Evolutionary conservation across 345 rosid species (phyloP).

Genomic region (Camelina laxa): DNA sequence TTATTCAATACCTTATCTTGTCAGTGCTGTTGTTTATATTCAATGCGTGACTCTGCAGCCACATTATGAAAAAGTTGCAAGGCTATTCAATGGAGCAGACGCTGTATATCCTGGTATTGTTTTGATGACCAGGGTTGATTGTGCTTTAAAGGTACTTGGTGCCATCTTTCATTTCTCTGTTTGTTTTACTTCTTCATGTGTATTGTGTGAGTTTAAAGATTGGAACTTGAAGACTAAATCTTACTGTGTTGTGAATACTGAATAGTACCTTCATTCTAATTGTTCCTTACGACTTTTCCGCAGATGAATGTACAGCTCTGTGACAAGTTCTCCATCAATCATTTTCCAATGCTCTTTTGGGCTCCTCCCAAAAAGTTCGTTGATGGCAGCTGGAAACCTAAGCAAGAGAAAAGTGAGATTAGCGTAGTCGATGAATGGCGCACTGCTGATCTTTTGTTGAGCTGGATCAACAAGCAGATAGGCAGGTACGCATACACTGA

Average conservation of each 20-base stretch:
- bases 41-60: conserved; percentile 60
- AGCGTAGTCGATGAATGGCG: conserved; percentile 65
- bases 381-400: conserved; percentile 66
- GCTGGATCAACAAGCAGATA: conserved; percentile 85
- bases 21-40: conserved; percentile 30
- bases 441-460: conserved; percentile 82
- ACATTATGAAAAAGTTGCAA: conserved; percentile 93
- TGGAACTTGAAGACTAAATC: conserved; percentile 1
- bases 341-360: conserved; percentile 97
- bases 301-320: conserved; percentile 91
- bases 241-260: neutral
- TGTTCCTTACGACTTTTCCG: conserved; percentile 47
- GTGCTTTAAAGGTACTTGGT: conserved; percentile 76
- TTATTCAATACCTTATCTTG: conserved; percentile 18
- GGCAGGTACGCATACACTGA: conserved; percentile 63
- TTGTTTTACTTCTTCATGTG: conserved; percentile 24
- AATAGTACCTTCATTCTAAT: neutral
- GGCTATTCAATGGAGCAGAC: conserved; percentile 85
- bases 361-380: conserved; percentile 69
- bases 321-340: conserved; percentile 79
- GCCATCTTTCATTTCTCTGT: neutral
- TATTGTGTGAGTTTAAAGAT: neutral
- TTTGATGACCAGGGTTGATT: conserved; percentile 92
- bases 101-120: conserved; percentile 85
- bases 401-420: conserved; percentile 64